phyloP scores from a whole-genome alignment of 345 rosid genomes.

The Passiflora organensis region DNA sequence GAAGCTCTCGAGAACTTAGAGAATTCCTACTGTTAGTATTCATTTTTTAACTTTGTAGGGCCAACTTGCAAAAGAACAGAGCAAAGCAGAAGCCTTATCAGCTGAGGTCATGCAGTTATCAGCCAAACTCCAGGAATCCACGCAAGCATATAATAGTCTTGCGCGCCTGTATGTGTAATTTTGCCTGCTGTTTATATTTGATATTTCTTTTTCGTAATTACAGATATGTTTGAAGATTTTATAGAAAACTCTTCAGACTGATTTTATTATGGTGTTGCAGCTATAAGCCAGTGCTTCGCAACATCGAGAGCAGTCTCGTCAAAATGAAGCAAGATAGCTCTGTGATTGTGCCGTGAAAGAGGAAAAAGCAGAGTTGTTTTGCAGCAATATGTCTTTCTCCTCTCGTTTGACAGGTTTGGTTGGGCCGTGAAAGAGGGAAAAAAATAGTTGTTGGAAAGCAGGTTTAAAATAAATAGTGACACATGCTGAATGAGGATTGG shows the following conservation, averaged over 20 bases:
- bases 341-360: constrained; percentile 37
- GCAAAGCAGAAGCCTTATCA: constrained; percentile 74
- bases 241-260: background rate
- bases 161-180: constrained; percentile 54
- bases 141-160: constrained; percentile 74
- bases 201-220: background rate
- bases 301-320: constrained; percentile 75
- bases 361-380: too few relatives aligned
- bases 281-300: constrained; percentile 77
- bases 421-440: too few relatives aligned
- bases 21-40: background rate
- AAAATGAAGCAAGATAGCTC: constrained; percentile 82
- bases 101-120: constrained; percentile 84
- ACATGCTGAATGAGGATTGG: too few relatives aligned
- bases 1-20: background rate
- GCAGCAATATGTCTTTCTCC: background rate
- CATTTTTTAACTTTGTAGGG: constrained; percentile 33
- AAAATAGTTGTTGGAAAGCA: too few relatives aligned
- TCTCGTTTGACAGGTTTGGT: too few relatives aligned
- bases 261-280: constrained; percentile 37
- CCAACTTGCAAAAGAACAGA: constrained; percentile 74
- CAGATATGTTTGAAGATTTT: background rate
- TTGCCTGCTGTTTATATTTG: background rate
- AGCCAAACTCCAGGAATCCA: constrained; percentile 65
- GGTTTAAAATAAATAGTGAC: too few relatives aligned